Evolutionary conservation across 805 yeast genomes (phyloP), one percentile per base, ranked within the genome.

Genomic region (Wickerhamiella bombiphila): DNA sequence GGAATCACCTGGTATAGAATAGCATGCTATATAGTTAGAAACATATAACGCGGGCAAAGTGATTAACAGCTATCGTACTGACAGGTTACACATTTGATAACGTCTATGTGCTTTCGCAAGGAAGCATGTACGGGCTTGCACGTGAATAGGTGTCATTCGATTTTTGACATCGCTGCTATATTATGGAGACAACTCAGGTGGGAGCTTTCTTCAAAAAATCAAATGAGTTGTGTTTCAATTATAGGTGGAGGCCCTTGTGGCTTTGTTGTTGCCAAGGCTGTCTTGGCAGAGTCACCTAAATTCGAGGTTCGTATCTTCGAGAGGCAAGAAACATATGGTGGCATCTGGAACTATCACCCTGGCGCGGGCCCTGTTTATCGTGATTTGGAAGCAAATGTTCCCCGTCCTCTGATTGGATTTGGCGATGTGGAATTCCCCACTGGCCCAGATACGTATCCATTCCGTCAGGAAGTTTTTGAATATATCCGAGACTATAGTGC

Each of bases 161-260:
- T n/a, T n/a, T n/a, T n/a, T n/a, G n/a, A n/a, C n/a, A n/a, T n/a
- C n/a, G n/a, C n/a, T n/a, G n/a, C n/a, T n/a, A n/a, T n/a, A n/a
- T n/a, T n/a, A n/a, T n/a, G n/a, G n/a, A n/a, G n/a, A n/a, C n/a
- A n/a, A n/a, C n/a, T n/a, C n/a, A n/a, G n/a, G n/a, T n/a, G n/a
- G n/a, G n/a, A n/a, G n/a, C n/a, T n/a, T n/a, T n/a, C n/a, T n/a
- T n/a, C n/a, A n/a, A n/a, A n/a, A n/a, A n/a, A 28, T 8, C 5
- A 28, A n/a, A 28, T 28, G 30, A n/a, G 17, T 8, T n/a, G 57
- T 22, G 62, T 80, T 3, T 83, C 82, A 0, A 69, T 81, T 6
- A 65, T 81, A 18, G 93, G 93, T 2, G 85, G 72, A 2, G 93
- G 93, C 0, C 86, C 91, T 0, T 66, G 72, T 32, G 93, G 88